These are phyloP conservation scores for Suhomyces maxii DNA, from an alignment of 1,139 yeast genomes.

Conservation along the genomic window DNA sequence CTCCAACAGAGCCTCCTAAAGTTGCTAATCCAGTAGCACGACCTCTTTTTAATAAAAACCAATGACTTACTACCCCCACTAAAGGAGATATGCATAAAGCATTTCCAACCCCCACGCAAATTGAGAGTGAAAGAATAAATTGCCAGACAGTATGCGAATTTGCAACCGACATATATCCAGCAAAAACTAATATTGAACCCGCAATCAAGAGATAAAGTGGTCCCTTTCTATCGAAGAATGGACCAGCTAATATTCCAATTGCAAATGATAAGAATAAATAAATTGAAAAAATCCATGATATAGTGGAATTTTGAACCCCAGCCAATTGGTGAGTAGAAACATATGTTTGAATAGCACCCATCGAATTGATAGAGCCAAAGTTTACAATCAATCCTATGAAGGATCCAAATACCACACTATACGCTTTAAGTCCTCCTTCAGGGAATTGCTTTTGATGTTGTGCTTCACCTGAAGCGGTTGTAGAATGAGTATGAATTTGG, in stretches of 20 bases:
- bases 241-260: slow-evolving; percentile 37
- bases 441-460: slow-evolving; percentile 13
- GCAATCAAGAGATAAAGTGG: slow-evolving; percentile 25
- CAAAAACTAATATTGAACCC: slow-evolving; percentile 29
- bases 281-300: slow-evolving; percentile 42
- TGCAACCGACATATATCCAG: slow-evolving; percentile 38
- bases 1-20: slow-evolving; percentile 42
- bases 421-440: slow-evolving; percentile 34
- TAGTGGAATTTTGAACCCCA: slow-evolving; percentile 16
- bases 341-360: slow-evolving; percentile 41
- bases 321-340: slow-evolving; percentile 34
- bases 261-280: slow-evolving; percentile 33
- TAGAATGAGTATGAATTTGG: not conserved
- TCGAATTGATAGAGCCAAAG: slow-evolving; percentile 34
- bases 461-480: not conserved
- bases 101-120: slow-evolving; percentile 37
- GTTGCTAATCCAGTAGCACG: slow-evolving; percentile 40
- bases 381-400: slow-evolving; percentile 33
- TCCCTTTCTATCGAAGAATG: slow-evolving; percentile 38
- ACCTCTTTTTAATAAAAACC: slow-evolving; percentile 38
- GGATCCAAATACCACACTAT: slow-evolving; percentile 35
- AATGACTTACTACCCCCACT: slow-evolving; percentile 40
- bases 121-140: slow-evolving; percentile 34
- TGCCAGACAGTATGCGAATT: slow-evolving; percentile 31
- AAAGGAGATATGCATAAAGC: slow-evolving; percentile 39